These are phyloP conservation scores for Stachybotrys elegans DNA, from an alignment of 2,329 filamentous ascomycete species.

Conservation along the genomic window DNA sequence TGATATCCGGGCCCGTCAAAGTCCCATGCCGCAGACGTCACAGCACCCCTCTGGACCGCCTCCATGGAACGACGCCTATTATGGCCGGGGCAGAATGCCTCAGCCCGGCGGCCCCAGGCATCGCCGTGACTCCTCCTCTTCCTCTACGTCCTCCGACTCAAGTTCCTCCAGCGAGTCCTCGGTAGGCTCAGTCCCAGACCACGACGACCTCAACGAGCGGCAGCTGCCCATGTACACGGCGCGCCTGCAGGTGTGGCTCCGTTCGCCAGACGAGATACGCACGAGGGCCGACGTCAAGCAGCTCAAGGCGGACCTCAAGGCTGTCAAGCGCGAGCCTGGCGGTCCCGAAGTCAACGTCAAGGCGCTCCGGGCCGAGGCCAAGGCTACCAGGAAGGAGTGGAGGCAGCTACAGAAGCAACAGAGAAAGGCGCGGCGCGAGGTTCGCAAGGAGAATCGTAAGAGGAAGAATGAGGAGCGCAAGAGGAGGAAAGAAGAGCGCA, in stretches of 20 bases:
- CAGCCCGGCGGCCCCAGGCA: slow-evolving; percentile 9
- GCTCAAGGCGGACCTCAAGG: slow-evolving; percentile 38
- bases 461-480: slow-evolving; percentile 16
- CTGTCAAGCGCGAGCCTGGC: slow-evolving; percentile 19
- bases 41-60: no score
- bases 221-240: slow-evolving; percentile 43
- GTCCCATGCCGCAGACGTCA: no score
- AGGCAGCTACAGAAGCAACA: slow-evolving; percentile 25
- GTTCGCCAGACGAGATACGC: slow-evolving; percentile 42
- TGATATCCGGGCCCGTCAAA: no score
- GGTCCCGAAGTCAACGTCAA: slow-evolving; percentile 17
- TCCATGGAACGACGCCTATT: neutral
- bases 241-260: slow-evolving; percentile 43
- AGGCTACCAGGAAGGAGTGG: slow-evolving; percentile 37
- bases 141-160: slow-evolving; percentile 26
- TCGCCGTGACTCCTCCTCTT: slow-evolving; percentile 20
- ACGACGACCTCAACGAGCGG: slow-evolving; percentile 41
- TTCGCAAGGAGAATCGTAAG: slow-evolving; percentile 22
- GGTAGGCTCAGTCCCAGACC: slow-evolving; percentile 49
- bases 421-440: slow-evolving; percentile 20
- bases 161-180: slow-evolving; percentile 33
- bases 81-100: slow-evolving; percentile 9
- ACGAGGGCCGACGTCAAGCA: slow-evolving; percentile 38
- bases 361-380: slow-evolving; percentile 38
- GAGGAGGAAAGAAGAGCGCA: slow-evolving; percentile 23